phyloP scores from a whole-genome alignment of 306 rosid species.

The Canavalia gladiata region DNA sequence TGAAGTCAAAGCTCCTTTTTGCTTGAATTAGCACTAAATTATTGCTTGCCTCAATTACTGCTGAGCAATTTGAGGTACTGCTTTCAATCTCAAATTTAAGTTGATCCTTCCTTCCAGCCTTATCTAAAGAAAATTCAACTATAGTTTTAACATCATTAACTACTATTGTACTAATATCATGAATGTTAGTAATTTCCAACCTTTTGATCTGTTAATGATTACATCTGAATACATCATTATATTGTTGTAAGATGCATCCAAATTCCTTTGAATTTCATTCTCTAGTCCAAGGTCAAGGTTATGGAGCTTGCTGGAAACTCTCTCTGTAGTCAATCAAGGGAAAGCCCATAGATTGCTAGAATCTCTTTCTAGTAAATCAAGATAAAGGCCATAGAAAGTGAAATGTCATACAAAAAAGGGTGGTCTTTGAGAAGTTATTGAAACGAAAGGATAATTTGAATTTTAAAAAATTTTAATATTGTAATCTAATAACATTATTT shows the following conservation, averaged over 20 bases:
- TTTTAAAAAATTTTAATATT: too few species aligned
- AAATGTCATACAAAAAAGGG: too few species aligned
- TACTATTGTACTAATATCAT: constrained; percentile 70
- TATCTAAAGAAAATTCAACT: constrained; percentile 84
- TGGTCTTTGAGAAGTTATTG: too few species aligned
- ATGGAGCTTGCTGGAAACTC: too few species aligned
- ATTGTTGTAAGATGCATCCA: constrained; percentile 67
- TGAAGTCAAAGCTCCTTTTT: constrained; percentile 58
- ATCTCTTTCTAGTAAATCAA: too few species aligned
- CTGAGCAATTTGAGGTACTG: constrained; percentile 76
- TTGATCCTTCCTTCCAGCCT: constrained; percentile 70
- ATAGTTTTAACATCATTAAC: constrained; percentile 75
- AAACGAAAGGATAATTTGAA: too few species aligned
- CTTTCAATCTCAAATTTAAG: constrained; percentile 77
- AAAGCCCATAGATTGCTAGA: too few species aligned
- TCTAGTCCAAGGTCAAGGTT: constrained; percentile 59
- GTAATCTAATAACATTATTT: too few species aligned
- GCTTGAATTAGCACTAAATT: constrained; percentile 79
- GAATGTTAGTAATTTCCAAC: constrained; percentile 76
- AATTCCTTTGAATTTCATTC: constrained; percentile 80
- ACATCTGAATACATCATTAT: constrained; percentile 62
- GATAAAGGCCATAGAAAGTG: too few species aligned
- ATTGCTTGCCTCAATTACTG: constrained; percentile 83
- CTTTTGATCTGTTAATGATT: constrained; percentile 67
- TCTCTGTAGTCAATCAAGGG: too few species aligned